Conservation (phyloP, 495 filamentous ascomycete species). For the Lophiostoma macrostomum region DNA sequence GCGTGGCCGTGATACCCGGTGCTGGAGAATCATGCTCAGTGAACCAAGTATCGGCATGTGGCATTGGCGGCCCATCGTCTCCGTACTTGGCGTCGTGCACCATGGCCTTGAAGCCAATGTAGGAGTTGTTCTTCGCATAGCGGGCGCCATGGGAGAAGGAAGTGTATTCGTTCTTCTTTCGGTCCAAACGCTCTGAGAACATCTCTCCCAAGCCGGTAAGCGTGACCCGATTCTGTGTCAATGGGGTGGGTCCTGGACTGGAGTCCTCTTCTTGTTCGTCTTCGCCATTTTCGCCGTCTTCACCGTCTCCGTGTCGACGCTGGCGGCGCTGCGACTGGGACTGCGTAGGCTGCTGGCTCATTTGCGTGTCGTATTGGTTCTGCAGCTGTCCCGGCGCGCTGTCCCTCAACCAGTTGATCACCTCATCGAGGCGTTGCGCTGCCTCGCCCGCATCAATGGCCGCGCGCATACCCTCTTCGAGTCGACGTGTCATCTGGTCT, state of each 20-base stretch:
- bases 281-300: constrained; percentile 21
- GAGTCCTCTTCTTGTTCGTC: constrained; percentile 25
- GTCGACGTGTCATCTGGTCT: constrained; percentile 37
- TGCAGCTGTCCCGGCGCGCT: constrained; percentile 6
- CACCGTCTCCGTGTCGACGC: constrained; percentile 5
- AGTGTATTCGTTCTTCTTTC: constrained; percentile 37
- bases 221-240: background rate
- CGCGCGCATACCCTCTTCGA: constrained; percentile 41
- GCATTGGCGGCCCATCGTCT: constrained; percentile 60
- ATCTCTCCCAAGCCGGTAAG: constrained; percentile 30
- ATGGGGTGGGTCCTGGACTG: constrained; percentile 23
- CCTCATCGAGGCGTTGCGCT: constrained; percentile 27
- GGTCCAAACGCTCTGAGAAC: constrained; percentile 31
- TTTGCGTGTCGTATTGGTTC: constrained; percentile 12
- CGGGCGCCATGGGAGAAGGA: constrained; percentile 34
- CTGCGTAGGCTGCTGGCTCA: constrained; percentile 22
- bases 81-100: constrained; percentile 74
- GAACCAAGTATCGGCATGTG: constrained; percentile 74
- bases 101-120: constrained; percentile 70
- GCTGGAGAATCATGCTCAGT: constrained; percentile 37
- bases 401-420: constrained; percentile 10
- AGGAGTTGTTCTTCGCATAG: constrained; percentile 76
- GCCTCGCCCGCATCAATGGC: constrained; percentile 37
- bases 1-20: constrained; percentile 37
- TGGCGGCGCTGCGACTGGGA: constrained; percentile 13